These are phyloP conservation scores for Orbilia ellipsospora DNA, from an alignment of 2,329 filamentous ascomycete genomes.

Conservation along the genomic window DNA sequence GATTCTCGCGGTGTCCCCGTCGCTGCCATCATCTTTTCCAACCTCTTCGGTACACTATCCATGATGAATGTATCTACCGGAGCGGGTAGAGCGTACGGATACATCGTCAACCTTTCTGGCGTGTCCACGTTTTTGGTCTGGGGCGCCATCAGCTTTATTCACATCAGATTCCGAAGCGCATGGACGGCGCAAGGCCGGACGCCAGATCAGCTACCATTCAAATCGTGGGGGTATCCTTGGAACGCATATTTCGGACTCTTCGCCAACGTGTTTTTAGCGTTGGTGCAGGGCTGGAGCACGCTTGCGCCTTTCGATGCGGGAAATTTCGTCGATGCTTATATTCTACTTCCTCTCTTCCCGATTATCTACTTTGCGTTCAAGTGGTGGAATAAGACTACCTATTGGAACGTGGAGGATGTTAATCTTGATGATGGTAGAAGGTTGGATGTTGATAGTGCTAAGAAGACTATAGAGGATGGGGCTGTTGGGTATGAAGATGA, in stretches of 20 bases:
- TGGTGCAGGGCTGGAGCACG: slow-evolving; percentile 54
- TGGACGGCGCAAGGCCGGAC: slow-evolving; percentile 39
- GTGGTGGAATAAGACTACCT: slow-evolving; percentile 67
- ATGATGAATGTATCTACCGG: slow-evolving; percentile 79
- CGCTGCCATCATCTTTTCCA: slow-evolving; percentile 43
- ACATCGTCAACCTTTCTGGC: slow-evolving; percentile 68
- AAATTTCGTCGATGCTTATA: slow-evolving; percentile 73
- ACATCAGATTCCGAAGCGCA: slow-evolving; percentile 43
- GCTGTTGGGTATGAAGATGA: slow-evolving; percentile 28
- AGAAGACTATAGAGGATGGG: slow-evolving; percentile 43
- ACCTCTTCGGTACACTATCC: slow-evolving; percentile 43
- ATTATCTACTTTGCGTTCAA: slow-evolving; percentile 71
- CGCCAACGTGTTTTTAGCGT: slow-evolving; percentile 41
- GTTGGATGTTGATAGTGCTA: slow-evolving; percentile 46
- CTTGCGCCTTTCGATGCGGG: slow-evolving; percentile 70
- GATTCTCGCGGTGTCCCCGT: slow-evolving; percentile 41
- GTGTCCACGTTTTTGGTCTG: slow-evolving; percentile 51
- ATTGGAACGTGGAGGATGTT: slow-evolving; percentile 46
- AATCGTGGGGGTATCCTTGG: slow-evolving; percentile 43
- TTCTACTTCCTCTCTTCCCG: slow-evolving; percentile 71
- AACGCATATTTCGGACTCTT: slow-evolving; percentile 53
- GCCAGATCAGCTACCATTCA: slow-evolving; percentile 43
- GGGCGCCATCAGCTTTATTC: slow-evolving; percentile 52
- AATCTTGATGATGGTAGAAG: slow-evolving; percentile 46
- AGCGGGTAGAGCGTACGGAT: slow-evolving; percentile 73